Base-by-base conservation (phyloP, 441 rosid genomes). In the Pelargonium australe region DNA sequence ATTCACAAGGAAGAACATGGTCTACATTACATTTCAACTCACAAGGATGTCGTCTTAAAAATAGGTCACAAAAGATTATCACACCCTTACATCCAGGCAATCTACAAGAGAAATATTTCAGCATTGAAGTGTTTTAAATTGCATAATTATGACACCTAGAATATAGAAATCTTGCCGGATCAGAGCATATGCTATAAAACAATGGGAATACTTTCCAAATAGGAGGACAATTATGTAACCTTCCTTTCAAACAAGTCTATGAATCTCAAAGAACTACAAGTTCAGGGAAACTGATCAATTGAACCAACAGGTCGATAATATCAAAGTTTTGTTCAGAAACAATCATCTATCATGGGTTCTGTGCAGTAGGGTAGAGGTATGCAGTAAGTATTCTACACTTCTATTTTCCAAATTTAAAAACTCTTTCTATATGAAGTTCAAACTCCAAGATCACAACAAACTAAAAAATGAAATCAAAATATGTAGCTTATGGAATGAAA, bases 321-420 rank as follows among this genome's bases (percentile, higher is more conserved):
- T 58, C 63, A 58, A 8, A 20, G 63, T 20, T 58, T 58, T 31
- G 28, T 16, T 10, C 63, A 58, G 63, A 58, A 58, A 58, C n/a
- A 20, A 31, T 58, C 63, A 20, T 31, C 63, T 9, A 19, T 19
- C 28, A 19, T 0, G 3, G 37, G 63, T 0, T 58, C 9, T 58
- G 20, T 17, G 63, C 31, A 11, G 63, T 58, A 58, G 5, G 19
- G 31, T 28, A 58, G 63, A 58, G 20, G 63, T 11, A n/a, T 9
- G 63, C 63, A 20, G n/a, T 12, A 58, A 58, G 28, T 20, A 58
- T 20, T 58, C 9, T 58, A 58, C 63, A 20, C 63, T 19, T 31
- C 63, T 19, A 58, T 58, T 58, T 58, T 58, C 12, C 28, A 31
- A 20, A 58, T 2, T 58, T 20, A 13, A 58, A 58, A 58, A 19